A percentile compares a stretch with the other conserved stretches of the same genome.
Conservation (phyloP, 345 rosid genomes). For the Gossypium raimondii region DNA sequence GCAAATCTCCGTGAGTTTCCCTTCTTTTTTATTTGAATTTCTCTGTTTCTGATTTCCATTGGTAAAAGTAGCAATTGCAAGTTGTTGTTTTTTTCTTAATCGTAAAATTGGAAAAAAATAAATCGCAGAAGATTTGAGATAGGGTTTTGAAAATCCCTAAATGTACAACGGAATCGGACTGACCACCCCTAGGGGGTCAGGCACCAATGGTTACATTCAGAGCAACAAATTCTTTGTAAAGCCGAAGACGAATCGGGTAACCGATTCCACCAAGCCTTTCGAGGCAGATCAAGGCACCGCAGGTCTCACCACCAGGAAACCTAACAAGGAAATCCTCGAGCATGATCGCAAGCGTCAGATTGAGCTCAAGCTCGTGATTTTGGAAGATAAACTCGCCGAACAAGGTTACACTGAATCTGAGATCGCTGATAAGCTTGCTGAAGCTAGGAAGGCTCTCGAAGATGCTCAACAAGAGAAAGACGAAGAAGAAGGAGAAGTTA, state of each 20-base stretch:
- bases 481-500: no score
- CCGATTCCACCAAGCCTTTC: slow-evolving; percentile 52
- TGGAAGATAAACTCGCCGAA: slow-evolving; percentile 72
- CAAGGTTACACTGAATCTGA: slow-evolving; percentile 83
- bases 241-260: slow-evolving; percentile 63
- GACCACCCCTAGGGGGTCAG: slow-evolving; percentile 95
- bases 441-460: slow-evolving; percentile 36
- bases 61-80: neutral
- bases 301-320: slow-evolving; percentile 67
- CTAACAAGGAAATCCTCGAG: slow-evolving; percentile 80
- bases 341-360: slow-evolving; percentile 92
- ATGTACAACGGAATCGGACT: slow-evolving; percentile 97
- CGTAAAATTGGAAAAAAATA: neutral
- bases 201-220: slow-evolving; percentile 91
- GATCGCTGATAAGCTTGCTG: slow-evolving; percentile 73
- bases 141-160: slow-evolving; percentile 7
- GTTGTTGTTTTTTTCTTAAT: neutral
- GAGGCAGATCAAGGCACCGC: slow-evolving; percentile 82
- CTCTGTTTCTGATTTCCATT: neutral
- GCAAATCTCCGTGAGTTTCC: neutral
- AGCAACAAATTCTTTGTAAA: slow-evolving; percentile 79
- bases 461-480: no score
- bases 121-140: neutral
- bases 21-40: neutral
- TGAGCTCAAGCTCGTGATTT: slow-evolving; percentile 76